Base-by-base conservation (phyloP, 2,329 filamentous ascomycete species). In the Parascedosporium putredinis region DNA sequence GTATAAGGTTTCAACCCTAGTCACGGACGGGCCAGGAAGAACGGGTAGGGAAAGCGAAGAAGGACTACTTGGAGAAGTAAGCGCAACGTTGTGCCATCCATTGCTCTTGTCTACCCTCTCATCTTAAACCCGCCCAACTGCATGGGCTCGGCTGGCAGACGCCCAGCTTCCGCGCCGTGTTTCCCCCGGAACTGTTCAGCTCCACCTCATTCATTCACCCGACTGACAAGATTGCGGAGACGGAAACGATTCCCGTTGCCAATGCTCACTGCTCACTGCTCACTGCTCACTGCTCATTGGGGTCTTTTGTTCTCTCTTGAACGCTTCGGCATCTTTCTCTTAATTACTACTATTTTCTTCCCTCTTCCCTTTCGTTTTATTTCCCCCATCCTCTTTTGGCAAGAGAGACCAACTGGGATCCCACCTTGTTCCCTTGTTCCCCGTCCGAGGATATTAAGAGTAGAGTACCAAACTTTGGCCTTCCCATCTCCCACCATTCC, bases 381-480 rank as follows among this genome's bases (percentile, higher is more conserved):
- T 31, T 31, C 12, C 27, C 27, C 12, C 27, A 7, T 31, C 27
- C 27, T 31, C 27, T 31, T 6, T 31, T 31, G 6, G 27, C 6
- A 31, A 31, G 7, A 31, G 27, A 12, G 12, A 31, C 27, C 6
- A 31, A 12, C 27, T n/a, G n/a, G n/a, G n/a, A n/a, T n/a, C n/a
- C n/a, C n/a, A n/a, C n/a, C n/a, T n/a, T n/a, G n/a, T n/a, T n/a
- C n/a, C n/a, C n/a, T n/a, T n/a, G n/a, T n/a, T n/a, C n/a, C n/a
- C n/a, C n/a, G n/a, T n/a, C n/a, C n/a, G n/a, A n/a, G n/a, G n/a
- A n/a, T n/a, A n/a, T n/a, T n/a, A 20, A 42, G 16, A 42, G 7
- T 42, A 42, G 38, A 42, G 38, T 42, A 20, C 38, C 38, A 42
- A n/a, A n/a, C n/a, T n/a, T n/a, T n/a, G n/a, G n/a, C n/a, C n/a